Base-by-base conservation (phyloP, 1,284 basidiomycete genomes). In the Exobasidium cylindrosporum region DNA sequence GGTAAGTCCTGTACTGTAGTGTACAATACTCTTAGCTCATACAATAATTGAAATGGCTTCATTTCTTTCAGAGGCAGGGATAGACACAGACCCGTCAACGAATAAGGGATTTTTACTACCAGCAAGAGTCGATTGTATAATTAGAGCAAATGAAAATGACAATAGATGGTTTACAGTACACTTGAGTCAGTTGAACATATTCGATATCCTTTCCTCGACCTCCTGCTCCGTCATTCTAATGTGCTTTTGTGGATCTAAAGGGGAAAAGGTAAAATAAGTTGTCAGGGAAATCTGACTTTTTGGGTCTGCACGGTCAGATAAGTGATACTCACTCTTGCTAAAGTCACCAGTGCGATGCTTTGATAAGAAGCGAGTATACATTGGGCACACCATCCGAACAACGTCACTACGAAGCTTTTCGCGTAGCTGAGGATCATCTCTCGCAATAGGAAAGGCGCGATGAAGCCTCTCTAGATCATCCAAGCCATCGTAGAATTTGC, bases 1-100 rank as follows among this genome's bases (percentile, higher is more conserved):
- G 88, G 95, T 94, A 69, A 64, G 87, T 82, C 29, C 4, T 28
- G 56, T 24, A 21, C n/a, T n/a, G n/a, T n/a, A n/a, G n/a, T n/a
- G n/a, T n/a, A n/a, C n/a, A n/a, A n/a, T n/a, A n/a, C n/a, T n/a
- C n/a, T n/a, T n/a, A n/a, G n/a, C n/a, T n/a, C n/a, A n/a, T n/a
- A n/a, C n/a, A n/a, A n/a, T n/a, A n/a, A n/a, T n/a, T n/a, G n/a
- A n/a, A n/a, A n/a, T n/a, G n/a, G n/a, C n/a, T 43, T n/a, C 35
- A 43, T 10, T 43, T 29, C 47, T 10, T 10, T 50, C 47, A 53
- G 17, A 14, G n/a, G n/a, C n/a, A n/a, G n/a, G n/a, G n/a, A n/a
- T n/a, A n/a, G n/a, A n/a, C n/a, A n/a, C n/a, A n/a, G n/a, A n/a
- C n/a, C n/a, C n/a, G n/a, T n/a, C n/a, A n/a, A n/a, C n/a, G n/a